phyloP scores from a whole-genome alignment of 805 yeast genomes.

The Saturnispora saitoi region DNA sequence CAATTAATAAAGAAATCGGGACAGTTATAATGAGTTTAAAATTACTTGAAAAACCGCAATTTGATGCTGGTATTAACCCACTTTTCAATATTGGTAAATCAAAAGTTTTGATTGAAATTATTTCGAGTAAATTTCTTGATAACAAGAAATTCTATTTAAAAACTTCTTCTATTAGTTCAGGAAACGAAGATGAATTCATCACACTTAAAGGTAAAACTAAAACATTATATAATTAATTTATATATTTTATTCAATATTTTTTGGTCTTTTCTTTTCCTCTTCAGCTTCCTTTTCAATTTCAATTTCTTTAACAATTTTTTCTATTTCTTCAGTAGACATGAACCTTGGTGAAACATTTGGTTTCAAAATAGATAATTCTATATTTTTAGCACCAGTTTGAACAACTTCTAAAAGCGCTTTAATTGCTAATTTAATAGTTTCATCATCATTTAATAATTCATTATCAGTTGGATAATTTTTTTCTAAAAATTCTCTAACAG shows the following conservation, averaged over 20 bases:
- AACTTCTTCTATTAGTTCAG: conserved; percentile 17
- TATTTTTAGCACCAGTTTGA: conserved; percentile 95
- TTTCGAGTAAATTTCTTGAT: conserved; percentile 16
- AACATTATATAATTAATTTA: conserved; percentile 9
- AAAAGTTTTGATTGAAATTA: conserved; percentile 21
- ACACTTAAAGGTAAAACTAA: conserved; percentile 26
- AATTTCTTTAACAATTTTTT: conserved; percentile 65
- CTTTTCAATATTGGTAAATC: conserved; percentile 20
- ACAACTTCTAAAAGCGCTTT: conserved; percentile 90
- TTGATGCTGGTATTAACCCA: conserved; percentile 21
- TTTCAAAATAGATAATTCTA: conserved; percentile 82
- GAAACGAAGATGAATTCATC: conserved; percentile 16
- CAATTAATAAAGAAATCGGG: conserved; percentile 20
- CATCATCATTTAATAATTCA: conserved; percentile 42
- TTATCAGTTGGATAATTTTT: conserved; percentile 51
- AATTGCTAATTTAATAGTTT: conserved; percentile 71
- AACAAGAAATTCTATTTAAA: conserved; percentile 20
- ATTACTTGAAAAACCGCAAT: conserved; percentile 15
- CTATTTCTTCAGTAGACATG: conserved; percentile 64
- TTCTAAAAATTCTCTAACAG: conserved; percentile 92
- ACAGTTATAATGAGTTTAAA: conserved; percentile 19
- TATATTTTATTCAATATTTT: conserved; percentile 17
- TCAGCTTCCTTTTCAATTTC: conserved; percentile 84
- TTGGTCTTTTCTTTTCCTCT: conserved; percentile 61
- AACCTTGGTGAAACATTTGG: conserved; percentile 54